Percentiles rank a stretch among this genome's conserved stretches.
phyloP scores from a whole-genome alignment of 2,329 filamentous ascomycete species.

The Emergomyces orientalis region DNA sequence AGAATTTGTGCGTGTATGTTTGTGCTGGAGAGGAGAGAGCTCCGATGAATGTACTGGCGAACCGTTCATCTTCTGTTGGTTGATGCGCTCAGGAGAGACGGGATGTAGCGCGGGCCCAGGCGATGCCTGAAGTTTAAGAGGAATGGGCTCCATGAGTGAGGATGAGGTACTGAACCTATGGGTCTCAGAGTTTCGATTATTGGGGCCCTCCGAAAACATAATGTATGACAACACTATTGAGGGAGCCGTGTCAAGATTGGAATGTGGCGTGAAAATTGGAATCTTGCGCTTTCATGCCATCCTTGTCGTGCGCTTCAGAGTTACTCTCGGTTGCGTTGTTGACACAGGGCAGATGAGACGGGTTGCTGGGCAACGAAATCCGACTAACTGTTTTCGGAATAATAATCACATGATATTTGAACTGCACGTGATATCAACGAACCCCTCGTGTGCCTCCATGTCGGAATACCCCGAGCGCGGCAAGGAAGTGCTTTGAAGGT shows the following conservation, averaged over 20 bases:
- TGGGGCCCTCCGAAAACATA: neutral
- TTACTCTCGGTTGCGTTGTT: neutral
- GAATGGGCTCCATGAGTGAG: slow-evolving; percentile 10
- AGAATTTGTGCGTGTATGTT: slow-evolving; percentile 28
- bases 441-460: neutral
- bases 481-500: neutral
- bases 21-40: slow-evolving; percentile 28
- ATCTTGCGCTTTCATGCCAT: neutral
- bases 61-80: slow-evolving; percentile 35
- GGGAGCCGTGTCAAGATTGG: neutral
- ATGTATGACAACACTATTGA: slow-evolving; percentile 6
- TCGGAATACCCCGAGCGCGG: no score
- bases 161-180: neutral
- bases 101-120: slow-evolving; percentile 34
- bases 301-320: slow-evolving; percentile 1
- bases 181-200: neutral
- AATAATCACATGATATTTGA: neutral
- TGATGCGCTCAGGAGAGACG: slow-evolving; percentile 42
- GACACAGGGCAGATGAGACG: neutral
- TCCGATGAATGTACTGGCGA: slow-evolving; percentile 34
- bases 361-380: neutral
- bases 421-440: neutral
- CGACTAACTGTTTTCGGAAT: neutral
- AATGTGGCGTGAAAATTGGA: slow-evolving; percentile 3
- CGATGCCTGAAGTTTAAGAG: slow-evolving; percentile 18